Evolutionary conservation across 2,329 filamentous ascomycete genomes (phyloP), one percentile per base, ranked within the genome.

Genomic region (Magnaporthiopsis poae): DNA sequence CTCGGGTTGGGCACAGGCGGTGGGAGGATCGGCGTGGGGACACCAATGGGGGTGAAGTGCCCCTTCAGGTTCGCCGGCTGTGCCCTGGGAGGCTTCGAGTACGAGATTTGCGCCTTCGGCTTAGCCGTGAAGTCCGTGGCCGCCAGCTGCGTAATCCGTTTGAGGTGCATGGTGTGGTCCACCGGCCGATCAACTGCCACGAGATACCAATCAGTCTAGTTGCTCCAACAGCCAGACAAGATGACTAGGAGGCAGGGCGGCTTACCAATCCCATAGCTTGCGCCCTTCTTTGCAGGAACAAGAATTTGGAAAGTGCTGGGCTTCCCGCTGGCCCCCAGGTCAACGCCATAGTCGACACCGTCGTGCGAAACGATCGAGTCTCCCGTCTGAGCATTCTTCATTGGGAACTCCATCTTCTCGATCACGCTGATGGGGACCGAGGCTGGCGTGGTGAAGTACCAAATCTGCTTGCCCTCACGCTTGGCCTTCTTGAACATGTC

Each of bases 391-490:
- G 83, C 81, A 65, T 83, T 80, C 67, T 86, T 83, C 71, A 86
- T 74, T 12, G 82, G 82, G 60, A 91, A 82, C 56, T 87, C 82
- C 68, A 91, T 79, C 69, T 88, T 82, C 73, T 87, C 84, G 62
- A 92, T 78, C 1, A 88, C 81, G 13, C 84, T 86, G 67, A 92
- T 82, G n/a, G 89, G 86, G 2, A 92, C 78, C 13, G 85, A 86
- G 7, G 86, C 84, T 2, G 90, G 90, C 3, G 88, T 87, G 12
- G 88, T 90, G 71, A 93, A 91, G 74, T 92, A 90, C 90, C 90
- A 93, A 68, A 92, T 80, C 74, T 92, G 87, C 79, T 91, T 92
- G 69, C 88, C 88, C 66, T 86, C 79, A 9, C 88, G 74, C 71
- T 85, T 84, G 66, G 82, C 81, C 67, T 84, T 80, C 71, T 79